Conservation (phyloP, 1,284 basidiomycete species). For the Xerocomus cyaneibrunnescens region DNA sequence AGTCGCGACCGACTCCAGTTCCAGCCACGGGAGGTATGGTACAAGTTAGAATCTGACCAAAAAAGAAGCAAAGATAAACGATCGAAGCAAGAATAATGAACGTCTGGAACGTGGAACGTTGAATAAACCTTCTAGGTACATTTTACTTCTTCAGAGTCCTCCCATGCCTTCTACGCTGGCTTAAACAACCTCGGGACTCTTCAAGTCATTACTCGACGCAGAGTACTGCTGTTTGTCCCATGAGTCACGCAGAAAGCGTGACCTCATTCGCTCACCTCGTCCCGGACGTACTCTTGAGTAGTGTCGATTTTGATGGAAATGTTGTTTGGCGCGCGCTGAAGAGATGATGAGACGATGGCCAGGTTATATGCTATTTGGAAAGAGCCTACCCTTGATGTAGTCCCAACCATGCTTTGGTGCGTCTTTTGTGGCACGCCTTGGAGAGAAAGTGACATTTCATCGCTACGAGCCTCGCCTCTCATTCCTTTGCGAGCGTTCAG, state of each 20-base stretch:
- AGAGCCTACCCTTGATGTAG: conserved; percentile 18
- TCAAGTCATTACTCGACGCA: conserved; percentile 14
- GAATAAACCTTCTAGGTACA: conserved; percentile 6
- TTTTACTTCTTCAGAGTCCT: neutral
- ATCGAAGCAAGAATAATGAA: conserved; percentile 6
- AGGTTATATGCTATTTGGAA: neutral
- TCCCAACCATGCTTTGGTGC: conserved; percentile 18
- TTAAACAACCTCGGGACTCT: conserved; percentile 25
- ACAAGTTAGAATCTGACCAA: conserved; percentile 13
- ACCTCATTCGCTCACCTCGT: conserved; percentile 24
- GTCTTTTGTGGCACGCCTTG: conserved; percentile 33
- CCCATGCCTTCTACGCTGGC: neutral
- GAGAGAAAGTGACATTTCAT: conserved; percentile 36
- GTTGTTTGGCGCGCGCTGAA: conserved; percentile 31
- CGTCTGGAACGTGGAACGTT: neutral
- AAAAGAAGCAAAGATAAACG: conserved; percentile 6
- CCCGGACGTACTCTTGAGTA: conserved; percentile 32
- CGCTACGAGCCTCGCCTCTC: conserved; percentile 28
- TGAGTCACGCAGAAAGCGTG: conserved; percentile 4
- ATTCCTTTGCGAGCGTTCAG: conserved; percentile 47
- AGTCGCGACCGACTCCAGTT: conserved; percentile 16
- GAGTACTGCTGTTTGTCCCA: conserved; percentile 18
- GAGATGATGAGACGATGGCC: conserved; percentile 12
- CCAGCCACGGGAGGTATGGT: conserved; percentile 19
- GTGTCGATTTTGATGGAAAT: conserved; percentile 37